Conservation (phyloP, 805 yeast genomes). For the Myxozyma udenii region DNA sequence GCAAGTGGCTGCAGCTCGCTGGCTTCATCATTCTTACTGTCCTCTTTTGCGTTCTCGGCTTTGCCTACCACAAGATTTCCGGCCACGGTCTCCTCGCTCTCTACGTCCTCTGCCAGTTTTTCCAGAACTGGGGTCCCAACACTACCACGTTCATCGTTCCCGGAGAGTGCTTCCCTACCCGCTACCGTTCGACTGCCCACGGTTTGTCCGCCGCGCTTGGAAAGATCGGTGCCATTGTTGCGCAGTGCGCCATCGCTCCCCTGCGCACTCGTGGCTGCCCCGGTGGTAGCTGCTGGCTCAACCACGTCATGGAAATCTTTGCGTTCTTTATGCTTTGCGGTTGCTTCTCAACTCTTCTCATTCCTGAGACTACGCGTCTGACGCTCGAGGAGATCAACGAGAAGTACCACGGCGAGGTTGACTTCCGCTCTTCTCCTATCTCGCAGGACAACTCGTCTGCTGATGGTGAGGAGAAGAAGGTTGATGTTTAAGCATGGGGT, state of each 20-base stretch:
- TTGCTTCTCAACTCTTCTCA: constrained; percentile 56
- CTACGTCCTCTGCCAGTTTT: constrained; percentile 78
- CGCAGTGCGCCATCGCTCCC: constrained; percentile 54
- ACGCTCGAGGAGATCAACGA: constrained; percentile 82
- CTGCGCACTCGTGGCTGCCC: constrained; percentile 76
- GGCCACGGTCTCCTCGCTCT: constrained; percentile 69
- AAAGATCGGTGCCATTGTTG: constrained; percentile 89
- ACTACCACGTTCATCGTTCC: constrained; percentile 87
- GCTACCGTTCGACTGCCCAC: constrained; percentile 93
- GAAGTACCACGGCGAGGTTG: constrained; percentile 69
- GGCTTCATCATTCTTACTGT: constrained; percentile 72
- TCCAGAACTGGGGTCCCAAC: constrained; percentile 91
- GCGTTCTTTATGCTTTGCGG: constrained; percentile 90
- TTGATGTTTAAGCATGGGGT: constrained; percentile 10
- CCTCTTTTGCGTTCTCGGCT: constrained; percentile 76
- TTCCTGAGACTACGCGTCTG: constrained; percentile 90
- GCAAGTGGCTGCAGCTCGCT: constrained; percentile 75
- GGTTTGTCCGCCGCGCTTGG: constrained; percentile 93
- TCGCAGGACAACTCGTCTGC: constrained; percentile 3
- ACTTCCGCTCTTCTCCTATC: not conserved
- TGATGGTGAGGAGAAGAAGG: constrained; percentile 16
- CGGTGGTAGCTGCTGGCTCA: constrained; percentile 69
- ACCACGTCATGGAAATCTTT: constrained; percentile 90
- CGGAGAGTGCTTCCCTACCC: constrained; percentile 89
- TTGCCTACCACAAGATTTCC: constrained; percentile 69